Percentiles rank a stretch among this genome's conserved stretches.
Conservation (phyloP, 208 protist species). For the Lotmaria passim region DNA sequence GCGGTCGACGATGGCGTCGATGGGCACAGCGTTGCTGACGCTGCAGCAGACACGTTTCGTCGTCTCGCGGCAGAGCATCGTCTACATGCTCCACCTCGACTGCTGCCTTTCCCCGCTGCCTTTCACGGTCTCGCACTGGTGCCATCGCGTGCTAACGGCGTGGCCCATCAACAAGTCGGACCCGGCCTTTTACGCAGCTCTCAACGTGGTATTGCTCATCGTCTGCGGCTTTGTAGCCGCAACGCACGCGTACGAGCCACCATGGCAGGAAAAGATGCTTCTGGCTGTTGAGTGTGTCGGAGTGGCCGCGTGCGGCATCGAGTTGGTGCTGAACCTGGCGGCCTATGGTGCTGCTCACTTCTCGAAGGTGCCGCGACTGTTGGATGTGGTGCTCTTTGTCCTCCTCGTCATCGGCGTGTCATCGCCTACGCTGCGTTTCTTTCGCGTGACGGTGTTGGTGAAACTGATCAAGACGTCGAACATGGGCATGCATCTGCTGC, state of each 20-base stretch:
- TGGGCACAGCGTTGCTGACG: constrained; percentile 13
- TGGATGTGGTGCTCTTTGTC: constrained; percentile 45
- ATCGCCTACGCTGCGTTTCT: constrained; percentile 33
- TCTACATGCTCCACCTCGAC: constrained; percentile 23
- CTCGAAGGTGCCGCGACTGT: constrained; percentile 18
- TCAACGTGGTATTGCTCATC: constrained; percentile 28
- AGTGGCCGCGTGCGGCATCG: constrained; percentile 35
- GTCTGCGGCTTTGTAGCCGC: constrained; percentile 41
- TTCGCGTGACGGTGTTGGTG: constrained; percentile 42
- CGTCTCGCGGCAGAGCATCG: constrained; percentile 26
- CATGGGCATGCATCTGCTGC: constrained; percentile 36
- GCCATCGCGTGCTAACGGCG: constrained; percentile 30
- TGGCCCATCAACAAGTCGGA: constrained; percentile 5
- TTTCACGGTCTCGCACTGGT: constrained; percentile 12
- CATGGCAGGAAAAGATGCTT: constrained; percentile 33
- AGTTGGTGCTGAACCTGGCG: constrained; percentile 39
- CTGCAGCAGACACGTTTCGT: constrained; percentile 20
- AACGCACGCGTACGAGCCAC: constrained; percentile 23
- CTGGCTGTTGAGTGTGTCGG: constrained; percentile 40
- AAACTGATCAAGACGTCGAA: constrained; percentile 40
- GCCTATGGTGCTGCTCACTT: constrained; percentile 46
- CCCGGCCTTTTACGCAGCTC: constrained; percentile 12
- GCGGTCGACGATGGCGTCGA: constrained; percentile 9
- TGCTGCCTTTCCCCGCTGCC: constrained; percentile 11
- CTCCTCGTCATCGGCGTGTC: constrained; percentile 36